Evolutionary conservation across 306 rosid genomes (phyloP).

Genomic region (Citrullus amarus): DNA sequence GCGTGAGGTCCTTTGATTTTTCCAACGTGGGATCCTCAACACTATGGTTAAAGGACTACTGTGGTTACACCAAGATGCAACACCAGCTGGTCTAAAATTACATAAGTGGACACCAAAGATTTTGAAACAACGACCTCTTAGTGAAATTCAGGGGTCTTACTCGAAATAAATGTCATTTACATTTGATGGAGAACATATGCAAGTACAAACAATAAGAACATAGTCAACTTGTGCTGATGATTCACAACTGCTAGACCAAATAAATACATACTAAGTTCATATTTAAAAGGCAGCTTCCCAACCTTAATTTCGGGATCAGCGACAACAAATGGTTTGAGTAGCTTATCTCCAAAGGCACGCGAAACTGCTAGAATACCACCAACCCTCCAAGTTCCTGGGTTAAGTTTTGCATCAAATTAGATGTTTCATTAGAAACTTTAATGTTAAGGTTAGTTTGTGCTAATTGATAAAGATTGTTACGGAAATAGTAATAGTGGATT

Average conservation of each 20-base stretch:
- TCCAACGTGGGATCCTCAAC: too few species aligned
- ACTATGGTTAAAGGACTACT: not conserved
- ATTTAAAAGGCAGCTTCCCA: not conserved
- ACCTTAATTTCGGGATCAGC: constrained; percentile 96
- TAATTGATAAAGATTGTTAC: not conserved
- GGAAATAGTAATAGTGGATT: not conserved
- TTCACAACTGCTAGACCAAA: not conserved
- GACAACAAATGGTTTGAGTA: constrained; percentile 70
- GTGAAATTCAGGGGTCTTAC: not conserved
- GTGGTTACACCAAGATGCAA: not conserved
- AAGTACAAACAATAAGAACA: not conserved
- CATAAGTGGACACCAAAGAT: not conserved
- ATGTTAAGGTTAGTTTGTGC: not conserved
- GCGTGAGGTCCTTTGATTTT: too few species aligned
- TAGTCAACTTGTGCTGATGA: not conserved
- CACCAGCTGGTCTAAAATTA: not conserved
- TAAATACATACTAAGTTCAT: not conserved
- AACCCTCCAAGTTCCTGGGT: constrained; percentile 81
- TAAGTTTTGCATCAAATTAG: constrained; percentile 10
- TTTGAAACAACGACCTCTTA: not conserved
- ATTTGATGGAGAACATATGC: not conserved
- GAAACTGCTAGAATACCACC: constrained; percentile 95
- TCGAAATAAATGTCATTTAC: not conserved
- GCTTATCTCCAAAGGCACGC: constrained; percentile 86
- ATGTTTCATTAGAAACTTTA: constrained; percentile 4